Percentiles rank a stretch among this genome's conserved stretches.
These are phyloP conservation scores for Vitellaria paradoxa DNA, from an alignment of 179 eudicot species.

Conservation along the genomic window DNA sequence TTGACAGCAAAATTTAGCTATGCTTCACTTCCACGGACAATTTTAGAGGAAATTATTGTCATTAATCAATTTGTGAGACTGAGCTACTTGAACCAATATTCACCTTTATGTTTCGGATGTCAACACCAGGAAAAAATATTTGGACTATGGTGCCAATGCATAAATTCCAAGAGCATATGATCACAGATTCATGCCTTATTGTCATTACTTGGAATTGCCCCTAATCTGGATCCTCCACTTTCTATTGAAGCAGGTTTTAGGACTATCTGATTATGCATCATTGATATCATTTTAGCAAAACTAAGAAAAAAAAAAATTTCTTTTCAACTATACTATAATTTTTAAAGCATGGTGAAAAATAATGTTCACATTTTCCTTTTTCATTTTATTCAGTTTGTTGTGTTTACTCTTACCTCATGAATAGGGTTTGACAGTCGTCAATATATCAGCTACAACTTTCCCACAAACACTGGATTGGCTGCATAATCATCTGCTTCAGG, in stretches of 20 bases:
- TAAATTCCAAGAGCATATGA: too few relatives aligned
- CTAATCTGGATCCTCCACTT: too few relatives aligned
- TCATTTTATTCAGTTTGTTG: background rate
- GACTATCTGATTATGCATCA: background rate
- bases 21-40: background rate
- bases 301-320: background rate
- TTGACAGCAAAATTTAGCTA: background rate
- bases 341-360: background rate
- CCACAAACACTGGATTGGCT: slow-evolving; percentile 99
- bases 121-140: background rate
- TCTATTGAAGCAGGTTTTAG: too few relatives aligned
- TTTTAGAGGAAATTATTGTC: background rate
- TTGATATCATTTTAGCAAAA: background rate
- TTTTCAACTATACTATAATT: background rate
- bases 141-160: too few relatives aligned
- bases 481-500: slow-evolving; percentile 94
- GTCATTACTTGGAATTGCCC: background rate
- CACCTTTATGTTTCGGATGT: background rate
- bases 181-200: too few relatives aligned
- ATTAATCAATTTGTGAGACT: background rate
- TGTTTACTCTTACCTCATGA: slow-evolving; percentile 13
- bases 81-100: background rate
- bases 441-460: slow-evolving; percentile 90
- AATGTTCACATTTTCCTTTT: background rate
- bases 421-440: slow-evolving; percentile 85